These are phyloP conservation scores for Plantago elongata DNA, from an alignment of 257 asterid genomes.

Conservation along the genomic window DNA sequence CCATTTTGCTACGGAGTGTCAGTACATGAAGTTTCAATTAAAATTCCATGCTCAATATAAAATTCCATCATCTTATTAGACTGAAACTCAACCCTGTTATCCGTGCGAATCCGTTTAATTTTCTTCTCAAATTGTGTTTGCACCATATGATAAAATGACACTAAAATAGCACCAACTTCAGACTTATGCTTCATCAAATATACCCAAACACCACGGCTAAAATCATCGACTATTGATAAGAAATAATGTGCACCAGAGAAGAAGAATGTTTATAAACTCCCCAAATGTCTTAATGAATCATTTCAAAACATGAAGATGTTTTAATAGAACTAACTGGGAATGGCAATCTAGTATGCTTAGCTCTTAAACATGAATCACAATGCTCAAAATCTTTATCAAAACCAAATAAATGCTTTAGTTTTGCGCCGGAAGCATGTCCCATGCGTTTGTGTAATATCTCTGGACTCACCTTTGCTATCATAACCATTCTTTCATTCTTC, in stretches of 20 bases:
- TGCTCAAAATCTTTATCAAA: background rate
- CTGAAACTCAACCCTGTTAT: background rate
- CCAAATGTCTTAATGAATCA: background rate
- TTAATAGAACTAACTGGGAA: background rate
- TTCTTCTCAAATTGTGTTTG: background rate
- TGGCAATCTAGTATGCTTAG: background rate
- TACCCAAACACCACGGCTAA: background rate
- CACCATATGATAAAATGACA: background rate
- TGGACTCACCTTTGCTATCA: background rate
- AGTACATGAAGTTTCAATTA: background rate
- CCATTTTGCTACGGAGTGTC: background rate
- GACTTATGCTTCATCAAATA: background rate
- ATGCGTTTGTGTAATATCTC: background rate
- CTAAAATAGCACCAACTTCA: background rate
- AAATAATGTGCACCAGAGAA: constrained; percentile 1
- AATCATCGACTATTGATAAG: constrained; percentile 1
- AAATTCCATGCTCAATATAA: background rate
- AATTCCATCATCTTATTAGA: background rate
- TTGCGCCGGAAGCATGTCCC: background rate
- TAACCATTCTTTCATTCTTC: background rate
- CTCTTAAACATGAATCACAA: constrained; percentile 12
- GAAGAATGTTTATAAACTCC: background rate
- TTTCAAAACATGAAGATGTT: background rate
- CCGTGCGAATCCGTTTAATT: background rate
- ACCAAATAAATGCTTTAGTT: background rate